These are phyloP conservation scores for Spathaspora arborariae DNA, from an alignment of 805 yeast genomes.

Conservation along the genomic window DNA sequence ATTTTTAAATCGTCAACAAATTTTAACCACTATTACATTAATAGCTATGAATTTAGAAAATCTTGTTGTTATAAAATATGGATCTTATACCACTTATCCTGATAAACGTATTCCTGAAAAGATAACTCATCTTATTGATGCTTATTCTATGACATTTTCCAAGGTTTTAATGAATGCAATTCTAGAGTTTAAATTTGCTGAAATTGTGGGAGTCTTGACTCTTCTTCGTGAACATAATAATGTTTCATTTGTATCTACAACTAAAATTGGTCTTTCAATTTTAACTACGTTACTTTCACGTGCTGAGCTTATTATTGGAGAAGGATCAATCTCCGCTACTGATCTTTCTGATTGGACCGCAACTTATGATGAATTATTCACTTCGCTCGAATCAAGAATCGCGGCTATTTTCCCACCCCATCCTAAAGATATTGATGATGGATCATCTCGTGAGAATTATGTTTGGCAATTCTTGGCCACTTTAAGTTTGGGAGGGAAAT, in stretches of 20 bases:
- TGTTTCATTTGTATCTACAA: conserved; percentile 61
- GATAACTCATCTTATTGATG: conserved; percentile 59
- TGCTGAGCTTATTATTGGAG: conserved; percentile 89
- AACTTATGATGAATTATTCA: conserved; percentile 79
- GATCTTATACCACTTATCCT: conserved; percentile 68
- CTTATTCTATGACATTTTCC: conserved; percentile 75
- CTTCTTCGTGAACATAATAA: conserved; percentile 68
- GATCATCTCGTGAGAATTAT: conserved; percentile 53
- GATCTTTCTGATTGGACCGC: conserved; percentile 69
- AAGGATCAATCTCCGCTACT: conserved; percentile 53
- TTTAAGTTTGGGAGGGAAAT: conserved; percentile 83
- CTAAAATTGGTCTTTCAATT: conserved; percentile 80
- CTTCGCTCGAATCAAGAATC: conserved; percentile 72
- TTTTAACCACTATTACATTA: conserved; percentile 70
- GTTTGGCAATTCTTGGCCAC: conserved; percentile 98
- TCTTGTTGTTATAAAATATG: conserved; percentile 70
- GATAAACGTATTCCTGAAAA: conserved; percentile 48
- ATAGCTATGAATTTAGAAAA: conserved; percentile 78
- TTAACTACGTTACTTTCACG: conserved; percentile 88
- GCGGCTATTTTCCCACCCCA: conserved; percentile 78
- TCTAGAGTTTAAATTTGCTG: conserved; percentile 75
- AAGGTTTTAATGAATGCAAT: conserved; percentile 81
- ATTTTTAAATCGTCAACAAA: conserved; percentile 72
- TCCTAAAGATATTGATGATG: conserved; percentile 50
- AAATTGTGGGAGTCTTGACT: conserved; percentile 72